Conservation (phyloP, 1,284 basidiomycete species). For the Schizophyllum commune region DNA sequence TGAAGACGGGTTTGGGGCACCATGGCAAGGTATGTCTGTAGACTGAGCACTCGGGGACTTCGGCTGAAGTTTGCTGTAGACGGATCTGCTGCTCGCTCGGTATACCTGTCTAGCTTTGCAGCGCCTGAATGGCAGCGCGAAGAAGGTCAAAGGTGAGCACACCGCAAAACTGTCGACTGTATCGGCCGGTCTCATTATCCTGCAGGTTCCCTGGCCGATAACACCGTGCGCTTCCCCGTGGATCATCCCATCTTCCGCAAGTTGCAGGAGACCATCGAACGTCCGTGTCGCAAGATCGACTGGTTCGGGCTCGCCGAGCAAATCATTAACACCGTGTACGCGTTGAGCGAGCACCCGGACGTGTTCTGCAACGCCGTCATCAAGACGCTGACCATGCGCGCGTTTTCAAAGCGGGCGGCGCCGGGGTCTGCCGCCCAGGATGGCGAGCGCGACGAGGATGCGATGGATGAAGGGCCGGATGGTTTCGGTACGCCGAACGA, state of each 20-base stretch:
- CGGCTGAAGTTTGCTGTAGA: slow-evolving; percentile 32
- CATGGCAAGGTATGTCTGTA: slow-evolving; percentile 60
- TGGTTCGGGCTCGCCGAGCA: slow-evolving; percentile 98
- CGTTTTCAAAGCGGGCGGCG: slow-evolving; percentile 40
- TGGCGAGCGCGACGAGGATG: slow-evolving; percentile 24
- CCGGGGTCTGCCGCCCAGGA: slow-evolving; percentile 19
- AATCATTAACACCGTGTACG: slow-evolving; percentile 93
- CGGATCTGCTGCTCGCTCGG: slow-evolving; percentile 82
- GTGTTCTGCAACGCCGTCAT: slow-evolving; percentile 77
- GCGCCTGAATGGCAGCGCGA: slow-evolving; percentile 87
- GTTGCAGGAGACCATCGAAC: slow-evolving; percentile 72
- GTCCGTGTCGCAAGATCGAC: slow-evolving; percentile 76
- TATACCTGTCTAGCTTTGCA: slow-evolving; percentile 94
- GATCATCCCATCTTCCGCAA: slow-evolving; percentile 81
- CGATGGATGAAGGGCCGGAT: slow-evolving; percentile 20
- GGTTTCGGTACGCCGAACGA: slow-evolving; percentile 14
- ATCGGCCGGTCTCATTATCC: not conserved
- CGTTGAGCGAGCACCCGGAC: slow-evolving; percentile 92
- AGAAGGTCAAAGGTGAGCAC: slow-evolving; percentile 86
- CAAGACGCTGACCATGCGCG: slow-evolving; percentile 69
- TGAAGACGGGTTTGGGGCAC: slow-evolving; percentile 85
- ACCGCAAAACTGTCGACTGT: not conserved
- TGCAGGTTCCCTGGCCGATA: slow-evolving; percentile 80
- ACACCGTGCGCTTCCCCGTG: slow-evolving; percentile 85
- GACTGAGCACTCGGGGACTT: no score